Percentiles rank a stretch among this genome's conserved stretches.
Conservation (phyloP, 2,329 filamentous ascomycete species). For the Phaeosphaeria sp. region DNA sequence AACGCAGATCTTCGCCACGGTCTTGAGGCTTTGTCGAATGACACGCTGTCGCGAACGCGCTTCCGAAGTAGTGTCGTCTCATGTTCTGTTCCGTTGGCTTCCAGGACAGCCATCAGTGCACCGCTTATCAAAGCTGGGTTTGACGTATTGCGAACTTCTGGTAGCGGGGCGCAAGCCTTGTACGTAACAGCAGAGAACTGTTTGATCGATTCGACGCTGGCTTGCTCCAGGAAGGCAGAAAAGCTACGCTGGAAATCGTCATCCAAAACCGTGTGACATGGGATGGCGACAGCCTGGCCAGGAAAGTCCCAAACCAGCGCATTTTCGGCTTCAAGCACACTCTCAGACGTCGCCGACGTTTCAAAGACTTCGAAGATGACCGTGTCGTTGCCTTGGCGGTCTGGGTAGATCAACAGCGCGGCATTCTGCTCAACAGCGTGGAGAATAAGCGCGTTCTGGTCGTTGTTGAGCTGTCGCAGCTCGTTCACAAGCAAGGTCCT, state of each 20-base stretch:
- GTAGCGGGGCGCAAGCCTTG: constrained; percentile 59
- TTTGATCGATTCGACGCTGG: constrained; percentile 61
- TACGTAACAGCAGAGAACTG: constrained; percentile 58
- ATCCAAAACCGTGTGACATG: constrained; percentile 49
- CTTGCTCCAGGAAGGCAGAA: constrained; percentile 62
- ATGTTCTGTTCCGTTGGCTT: constrained; percentile 57
- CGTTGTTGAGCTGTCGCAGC: constrained; percentile 18
- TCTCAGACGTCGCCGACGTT: constrained; percentile 60
- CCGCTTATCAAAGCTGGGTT: constrained; percentile 65
- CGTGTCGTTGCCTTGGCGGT: constrained; percentile 10
- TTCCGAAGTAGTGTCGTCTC: constrained; percentile 58
- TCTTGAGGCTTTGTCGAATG: constrained; percentile 53
- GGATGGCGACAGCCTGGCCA: constrained; percentile 58
- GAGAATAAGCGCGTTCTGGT: constrained; percentile 48
- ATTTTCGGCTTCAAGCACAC: constrained; percentile 59
- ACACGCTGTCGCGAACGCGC: constrained; percentile 68
- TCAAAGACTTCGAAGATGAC: constrained; percentile 68
- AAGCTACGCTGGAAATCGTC: constrained; percentile 57
- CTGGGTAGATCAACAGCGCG: constrained; percentile 52
- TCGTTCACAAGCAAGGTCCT: constrained; percentile 28
- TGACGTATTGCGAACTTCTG: constrained; percentile 65
- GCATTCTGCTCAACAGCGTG: constrained; percentile 59
- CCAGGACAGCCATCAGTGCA: constrained; percentile 66
- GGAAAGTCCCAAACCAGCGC: constrained; percentile 68
- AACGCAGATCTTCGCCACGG: constrained; percentile 70